Conservation (phyloP, 441 rosid species). For the Capsella rubella region DNA sequence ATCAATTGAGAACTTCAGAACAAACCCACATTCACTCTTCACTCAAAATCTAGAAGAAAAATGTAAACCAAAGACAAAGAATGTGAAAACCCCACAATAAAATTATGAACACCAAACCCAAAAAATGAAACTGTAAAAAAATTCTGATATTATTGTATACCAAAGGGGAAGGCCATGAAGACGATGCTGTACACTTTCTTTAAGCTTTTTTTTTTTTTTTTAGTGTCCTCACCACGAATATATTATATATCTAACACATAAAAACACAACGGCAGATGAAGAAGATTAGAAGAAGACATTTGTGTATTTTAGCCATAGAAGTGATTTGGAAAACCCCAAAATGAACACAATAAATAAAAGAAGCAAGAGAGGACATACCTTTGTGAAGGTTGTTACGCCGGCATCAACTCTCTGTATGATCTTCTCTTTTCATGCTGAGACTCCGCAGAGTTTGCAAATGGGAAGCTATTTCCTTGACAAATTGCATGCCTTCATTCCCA, state of each 20-base stretch:
- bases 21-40: constrained; percentile 23
- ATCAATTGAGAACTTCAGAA: constrained; percentile 33
- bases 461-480: constrained; percentile 68
- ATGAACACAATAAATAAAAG: not conserved
- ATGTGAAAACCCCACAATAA: constrained; percentile 14
- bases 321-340: not conserved
- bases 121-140: constrained; percentile 7
- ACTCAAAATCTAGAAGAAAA: constrained; percentile 24
- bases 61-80: constrained; percentile 27
- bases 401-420: constrained; percentile 47
- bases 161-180: constrained; percentile 16
- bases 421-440: constrained; percentile 43
- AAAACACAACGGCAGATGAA: constrained; percentile 1
- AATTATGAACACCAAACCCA: constrained; percentile 34
- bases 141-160: constrained; percentile 6
- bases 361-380: constrained; percentile 21
- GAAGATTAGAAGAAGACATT: not conserved
- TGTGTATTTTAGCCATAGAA: not conserved
- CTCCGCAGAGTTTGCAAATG: constrained; percentile 58
- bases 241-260: constrained; percentile 19
- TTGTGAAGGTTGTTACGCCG: constrained; percentile 23
- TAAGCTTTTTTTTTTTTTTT: constrained; percentile 12
- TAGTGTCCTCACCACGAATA: constrained; percentile 26
- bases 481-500: constrained; percentile 61
- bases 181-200: constrained; percentile 39